A percentile compares a stretch with the other conserved stretches of the same genome.
Evolutionary conservation across 1,139 yeast genomes (phyloP).

Genomic region (Groenewaldozyma auringiensis): DNA sequence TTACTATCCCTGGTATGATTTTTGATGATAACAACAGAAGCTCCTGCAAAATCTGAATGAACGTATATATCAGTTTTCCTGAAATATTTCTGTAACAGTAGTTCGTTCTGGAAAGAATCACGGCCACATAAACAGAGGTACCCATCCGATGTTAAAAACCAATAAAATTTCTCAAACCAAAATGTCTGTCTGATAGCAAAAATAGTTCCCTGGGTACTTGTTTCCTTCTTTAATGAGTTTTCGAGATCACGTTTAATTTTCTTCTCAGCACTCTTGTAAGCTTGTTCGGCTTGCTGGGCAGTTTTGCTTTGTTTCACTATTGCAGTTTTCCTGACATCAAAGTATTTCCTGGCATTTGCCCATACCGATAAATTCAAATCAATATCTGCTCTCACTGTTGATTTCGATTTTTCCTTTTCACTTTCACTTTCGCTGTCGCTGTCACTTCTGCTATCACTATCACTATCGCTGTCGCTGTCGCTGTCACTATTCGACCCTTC

Average conservation of each 20-base stretch:
- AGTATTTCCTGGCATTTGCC: conserved; percentile 86
- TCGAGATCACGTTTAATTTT: conserved; percentile 69
- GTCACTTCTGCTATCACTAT: conserved; percentile 29
- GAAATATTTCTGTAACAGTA: conserved; percentile 72
- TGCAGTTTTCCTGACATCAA: conserved; percentile 70
- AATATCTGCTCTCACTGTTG: conserved; percentile 48
- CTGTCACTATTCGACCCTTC: conserved; percentile 31
- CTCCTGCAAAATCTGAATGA: conserved; percentile 65
- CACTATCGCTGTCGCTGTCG: conserved; percentile 30
- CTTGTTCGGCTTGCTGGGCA: conserved; percentile 66
- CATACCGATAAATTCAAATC: conserved; percentile 68
- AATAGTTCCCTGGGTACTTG: conserved; percentile 41
- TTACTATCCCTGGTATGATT: conserved; percentile 49
- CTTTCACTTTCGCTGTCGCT: conserved; percentile 5
- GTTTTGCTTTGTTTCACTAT: conserved; percentile 75
- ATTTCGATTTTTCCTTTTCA: conserved; percentile 13
- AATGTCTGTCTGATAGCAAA: conserved; percentile 62
- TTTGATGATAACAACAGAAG: conserved; percentile 70
- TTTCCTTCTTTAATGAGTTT: conserved; percentile 56
- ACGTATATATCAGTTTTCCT: conserved; percentile 64
- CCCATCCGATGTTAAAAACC: conserved; percentile 90
- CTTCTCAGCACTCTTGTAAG: conserved; percentile 76
- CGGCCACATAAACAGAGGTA: conserved; percentile 82
- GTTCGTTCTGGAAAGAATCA: conserved; percentile 76
- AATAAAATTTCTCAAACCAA: conserved; percentile 90